phyloP scores from a whole-genome alignment of 192 early-diverging fungal species.

The Endogone sp. region DNA sequence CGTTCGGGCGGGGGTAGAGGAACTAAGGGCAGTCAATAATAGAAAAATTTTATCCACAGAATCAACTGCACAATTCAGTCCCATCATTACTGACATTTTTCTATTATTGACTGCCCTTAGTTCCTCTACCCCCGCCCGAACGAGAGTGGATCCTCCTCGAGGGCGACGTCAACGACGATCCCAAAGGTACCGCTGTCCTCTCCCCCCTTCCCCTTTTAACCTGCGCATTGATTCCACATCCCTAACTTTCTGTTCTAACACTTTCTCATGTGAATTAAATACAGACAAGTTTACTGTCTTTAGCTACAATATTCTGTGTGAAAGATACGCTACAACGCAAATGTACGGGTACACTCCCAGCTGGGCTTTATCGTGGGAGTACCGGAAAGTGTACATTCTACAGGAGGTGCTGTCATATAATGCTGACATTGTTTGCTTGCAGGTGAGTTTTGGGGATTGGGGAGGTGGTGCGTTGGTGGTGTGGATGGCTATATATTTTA shows the following conservation, averaged over 20 bases:
- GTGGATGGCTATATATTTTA: too few relatives aligned
- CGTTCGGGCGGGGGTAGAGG: slow-evolving; percentile 77
- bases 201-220: background rate
- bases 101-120: too few relatives aligned
- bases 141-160: slow-evolving; percentile 90
- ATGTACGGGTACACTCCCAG: slow-evolving; percentile 92
- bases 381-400: slow-evolving; percentile 84
- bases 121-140: slow-evolving; percentile 72
- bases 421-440: slow-evolving; percentile 90
- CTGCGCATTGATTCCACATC: too few relatives aligned
- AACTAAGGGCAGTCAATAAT: too few relatives aligned
- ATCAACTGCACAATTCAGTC: background rate
- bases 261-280: too few relatives aligned
- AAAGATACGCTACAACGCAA: slow-evolving; percentile 84
- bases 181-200: slow-evolving; percentile 31
- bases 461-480: too few relatives aligned
- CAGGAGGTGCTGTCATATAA: slow-evolving; percentile 82
- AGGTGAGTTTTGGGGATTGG: slow-evolving; percentile 44
- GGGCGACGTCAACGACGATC: slow-evolving; percentile 57
- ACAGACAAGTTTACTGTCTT: slow-evolving; percentile 85
- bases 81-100: too few relatives aligned
- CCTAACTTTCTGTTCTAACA: too few relatives aligned
- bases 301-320: slow-evolving; percentile 89
- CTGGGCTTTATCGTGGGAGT: slow-evolving; percentile 93
- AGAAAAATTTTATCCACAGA: too few relatives aligned